Evolutionary conservation across 2,329 filamentous ascomycete genomes (phyloP).

Genomic region (Diaporthe vexans): DNA sequence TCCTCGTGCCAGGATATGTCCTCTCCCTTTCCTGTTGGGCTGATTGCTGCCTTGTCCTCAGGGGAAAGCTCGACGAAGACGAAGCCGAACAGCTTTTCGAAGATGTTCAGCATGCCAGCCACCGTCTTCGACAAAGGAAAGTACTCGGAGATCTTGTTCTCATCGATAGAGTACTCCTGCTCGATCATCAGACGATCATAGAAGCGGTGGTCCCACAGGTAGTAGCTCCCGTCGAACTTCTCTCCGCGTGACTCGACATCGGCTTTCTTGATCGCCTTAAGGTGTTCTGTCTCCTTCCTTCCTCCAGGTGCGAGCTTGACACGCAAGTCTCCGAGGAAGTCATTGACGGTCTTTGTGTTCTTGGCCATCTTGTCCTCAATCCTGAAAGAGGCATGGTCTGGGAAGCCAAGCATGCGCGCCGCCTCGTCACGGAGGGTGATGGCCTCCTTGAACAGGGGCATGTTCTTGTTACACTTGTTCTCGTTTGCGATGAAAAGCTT

Average conservation of each 20-base stretch:
- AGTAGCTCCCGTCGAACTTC: conserved; percentile 77
- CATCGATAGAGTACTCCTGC: conserved; percentile 83
- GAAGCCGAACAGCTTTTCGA: conserved; percentile 85
- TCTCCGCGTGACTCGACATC: conserved; percentile 73
- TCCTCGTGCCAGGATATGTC: conserved; percentile 88
- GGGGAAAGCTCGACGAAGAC: conserved; percentile 80
- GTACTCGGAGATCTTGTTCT: conserved; percentile 85
- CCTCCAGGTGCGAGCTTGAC: conserved; percentile 77
- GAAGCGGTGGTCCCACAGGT: conserved; percentile 86
- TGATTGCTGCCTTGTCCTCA: conserved; percentile 75
- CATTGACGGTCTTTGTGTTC: conserved; percentile 77
- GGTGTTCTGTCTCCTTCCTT: conserved; percentile 75
- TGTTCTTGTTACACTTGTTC: conserved; percentile 84
- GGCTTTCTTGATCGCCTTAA: conserved; percentile 81
- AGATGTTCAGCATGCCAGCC: conserved; percentile 84
- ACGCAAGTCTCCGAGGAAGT: conserved; percentile 80
- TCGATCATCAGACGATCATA: conserved; percentile 87
- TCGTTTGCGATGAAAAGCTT: conserved; percentile 81
- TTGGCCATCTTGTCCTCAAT: conserved; percentile 92
- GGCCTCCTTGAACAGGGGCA: conserved; percentile 80
- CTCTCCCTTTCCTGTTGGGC: conserved; percentile 75
- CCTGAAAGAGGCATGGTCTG: conserved; percentile 80
- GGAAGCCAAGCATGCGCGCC: conserved; percentile 82
- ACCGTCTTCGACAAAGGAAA: conserved; percentile 84
- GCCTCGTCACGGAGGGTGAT: conserved; percentile 83